Conservation (phyloP, 495 filamentous ascomycete genomes). For the Geopyxis carbonaria region DNA sequence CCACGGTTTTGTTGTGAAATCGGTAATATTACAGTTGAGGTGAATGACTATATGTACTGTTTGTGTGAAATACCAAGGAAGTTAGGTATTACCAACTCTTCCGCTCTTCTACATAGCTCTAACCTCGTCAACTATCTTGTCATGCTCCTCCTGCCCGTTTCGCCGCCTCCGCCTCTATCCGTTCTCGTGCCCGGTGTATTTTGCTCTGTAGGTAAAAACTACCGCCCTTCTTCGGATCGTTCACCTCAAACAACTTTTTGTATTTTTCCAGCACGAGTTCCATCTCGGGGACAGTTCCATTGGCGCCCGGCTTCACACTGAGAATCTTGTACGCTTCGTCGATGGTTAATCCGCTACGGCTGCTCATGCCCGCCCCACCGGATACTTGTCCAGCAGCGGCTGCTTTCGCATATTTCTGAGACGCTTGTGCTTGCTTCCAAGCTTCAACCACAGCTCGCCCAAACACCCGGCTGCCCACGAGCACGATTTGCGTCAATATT, state of each 20-base stretch:
- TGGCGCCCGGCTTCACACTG: slow-evolving; percentile 69
- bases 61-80: too few relatives aligned
- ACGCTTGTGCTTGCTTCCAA: slow-evolving; percentile 77
- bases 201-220: slow-evolving; percentile 99
- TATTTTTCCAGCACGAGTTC: slow-evolving; percentile 69
- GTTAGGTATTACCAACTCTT: too few relatives aligned
- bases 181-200: slow-evolving; percentile 66
- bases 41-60: too few relatives aligned
- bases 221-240: slow-evolving; percentile 86
- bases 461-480: slow-evolving; percentile 77
- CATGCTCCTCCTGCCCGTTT: too few relatives aligned
- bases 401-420: slow-evolving; percentile 58
- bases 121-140: too few relatives aligned
- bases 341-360: slow-evolving; percentile 60
- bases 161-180: too few relatives aligned
- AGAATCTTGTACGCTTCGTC: slow-evolving; percentile 97
- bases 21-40: too few relatives aligned
- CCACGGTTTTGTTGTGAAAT: too few relatives aligned
- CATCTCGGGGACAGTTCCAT: slow-evolving; percentile 54
- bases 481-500: slow-evolving; percentile 79
- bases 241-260: slow-evolving; percentile 84
- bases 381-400: slow-evolving; percentile 30
- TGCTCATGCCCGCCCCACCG: slow-evolving; percentile 32
- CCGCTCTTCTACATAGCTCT: too few relatives aligned
- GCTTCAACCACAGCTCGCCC: slow-evolving; percentile 84